Evolutionary conservation across 345 rosid species (phyloP).

Genomic region (Punica granatum): DNA sequence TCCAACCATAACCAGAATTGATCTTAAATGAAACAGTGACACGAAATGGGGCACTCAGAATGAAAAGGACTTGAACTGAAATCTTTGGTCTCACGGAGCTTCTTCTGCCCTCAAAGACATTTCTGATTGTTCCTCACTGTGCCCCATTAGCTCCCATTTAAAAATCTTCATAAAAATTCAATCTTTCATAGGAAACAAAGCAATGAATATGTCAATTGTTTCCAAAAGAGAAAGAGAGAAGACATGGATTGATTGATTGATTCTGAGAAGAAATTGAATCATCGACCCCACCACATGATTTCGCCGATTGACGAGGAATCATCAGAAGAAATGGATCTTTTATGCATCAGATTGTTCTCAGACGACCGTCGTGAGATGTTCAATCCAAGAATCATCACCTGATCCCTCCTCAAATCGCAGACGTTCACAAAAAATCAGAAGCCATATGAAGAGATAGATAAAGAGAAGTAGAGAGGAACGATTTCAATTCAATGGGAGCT

Average conservation of each 20-base stretch:
- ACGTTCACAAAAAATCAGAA: background rate
- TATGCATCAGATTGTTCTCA: constrained; percentile 37
- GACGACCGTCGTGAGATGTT: constrained; percentile 78
- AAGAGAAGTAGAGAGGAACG: background rate
- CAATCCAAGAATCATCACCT: constrained; percentile 44
- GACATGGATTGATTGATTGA: background rate
- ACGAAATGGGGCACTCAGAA: constrained; percentile 26
- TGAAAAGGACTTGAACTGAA: constrained; percentile 31
- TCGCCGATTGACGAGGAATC: constrained; percentile 5
- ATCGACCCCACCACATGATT: background rate
- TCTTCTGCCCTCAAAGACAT: constrained; percentile 11
- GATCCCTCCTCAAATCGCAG: constrained; percentile 12
- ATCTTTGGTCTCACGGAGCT: constrained; percentile 18
- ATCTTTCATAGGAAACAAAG: background rate
- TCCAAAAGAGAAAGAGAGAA: background rate
- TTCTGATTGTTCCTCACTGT: constrained; percentile 20
- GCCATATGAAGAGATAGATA: too few species aligned
- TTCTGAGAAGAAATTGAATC: background rate
- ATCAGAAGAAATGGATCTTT: constrained; percentile 38
- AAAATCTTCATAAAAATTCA: background rate
- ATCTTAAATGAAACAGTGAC: background rate
- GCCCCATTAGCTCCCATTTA: constrained; percentile 9
- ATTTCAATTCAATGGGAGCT: background rate
- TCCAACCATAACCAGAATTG: background rate
- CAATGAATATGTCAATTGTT: background rate